These are phyloP conservation scores for Tetrahymena thermophila DNA, from an alignment of 73 alveolate species.

Conservation along the genomic window DNA sequence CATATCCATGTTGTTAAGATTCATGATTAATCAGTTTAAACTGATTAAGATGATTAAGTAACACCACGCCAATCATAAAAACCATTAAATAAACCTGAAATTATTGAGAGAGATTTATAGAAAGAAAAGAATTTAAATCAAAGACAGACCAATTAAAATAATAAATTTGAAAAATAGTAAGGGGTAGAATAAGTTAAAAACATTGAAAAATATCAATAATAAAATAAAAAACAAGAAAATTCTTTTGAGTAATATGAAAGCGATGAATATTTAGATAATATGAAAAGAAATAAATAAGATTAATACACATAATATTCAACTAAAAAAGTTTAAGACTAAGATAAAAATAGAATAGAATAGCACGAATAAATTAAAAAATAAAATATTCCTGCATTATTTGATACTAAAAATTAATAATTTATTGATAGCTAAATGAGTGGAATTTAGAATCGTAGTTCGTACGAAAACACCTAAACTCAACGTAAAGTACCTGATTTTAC, in stretches of 20 bases:
- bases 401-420: not conserved
- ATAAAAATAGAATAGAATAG: not conserved
- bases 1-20: not conserved
- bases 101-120: not conserved
- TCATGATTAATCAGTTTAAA: not conserved
- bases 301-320: not conserved
- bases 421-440: not conserved
- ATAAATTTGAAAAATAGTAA: no score
- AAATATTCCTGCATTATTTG: not conserved
- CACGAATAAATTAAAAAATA: not conserved
- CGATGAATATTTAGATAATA: not conserved
- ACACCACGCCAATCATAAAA: not conserved
- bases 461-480: not conserved
- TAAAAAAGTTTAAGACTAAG: not conserved
- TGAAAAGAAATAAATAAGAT: not conserved
- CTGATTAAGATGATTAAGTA: not conserved
- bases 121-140: not conserved
- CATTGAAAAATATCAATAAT: no score
- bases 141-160: not conserved
- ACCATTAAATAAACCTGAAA: not conserved
- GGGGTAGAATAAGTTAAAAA: not conserved
- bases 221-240: not conserved
- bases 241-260: not conserved
- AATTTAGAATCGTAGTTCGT: not conserved
- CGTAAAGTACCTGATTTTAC: not conserved